Percentiles rank a stretch among this genome's conserved stretches.
Conservation (phyloP, 495 filamentous ascomycete genomes). For the Chaetomium tenue region DNA sequence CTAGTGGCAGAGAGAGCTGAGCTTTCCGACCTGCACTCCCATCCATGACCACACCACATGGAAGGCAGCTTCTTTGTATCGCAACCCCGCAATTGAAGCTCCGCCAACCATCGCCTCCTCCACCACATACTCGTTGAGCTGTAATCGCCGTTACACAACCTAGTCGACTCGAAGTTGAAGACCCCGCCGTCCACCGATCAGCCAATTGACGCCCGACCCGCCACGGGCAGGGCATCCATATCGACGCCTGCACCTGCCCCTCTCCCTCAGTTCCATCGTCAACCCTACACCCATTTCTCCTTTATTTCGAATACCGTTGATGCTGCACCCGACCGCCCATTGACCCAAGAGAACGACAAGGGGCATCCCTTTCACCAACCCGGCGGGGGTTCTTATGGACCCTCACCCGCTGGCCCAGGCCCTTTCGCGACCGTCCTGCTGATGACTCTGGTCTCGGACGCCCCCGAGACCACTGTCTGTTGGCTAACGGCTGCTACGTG, state of each 20-base stretch:
- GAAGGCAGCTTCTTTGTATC: conserved; percentile 32
- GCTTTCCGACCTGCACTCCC: conserved; percentile 7
- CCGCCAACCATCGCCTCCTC: conserved; percentile 29
- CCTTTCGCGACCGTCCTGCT: conserved; percentile 60
- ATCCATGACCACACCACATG: conserved; percentile 7
- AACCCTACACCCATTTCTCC: conserved; percentile 6
- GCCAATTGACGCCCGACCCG: conserved; percentile 30
- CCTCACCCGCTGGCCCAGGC: conserved; percentile 52
- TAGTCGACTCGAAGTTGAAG: conserved; percentile 9
- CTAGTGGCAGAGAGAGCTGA: conserved; percentile 21
- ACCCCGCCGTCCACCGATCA: conserved; percentile 23
- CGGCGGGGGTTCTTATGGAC: conserved; percentile 57
- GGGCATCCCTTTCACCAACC: conserved; percentile 7
- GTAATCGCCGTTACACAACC: conserved; percentile 23
- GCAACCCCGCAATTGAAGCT: conserved; percentile 39
- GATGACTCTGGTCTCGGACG: conserved; percentile 52
- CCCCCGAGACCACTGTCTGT: conserved; percentile 46
- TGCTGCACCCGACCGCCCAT: conserved; percentile 1
- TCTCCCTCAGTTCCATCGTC: conserved; percentile 1
- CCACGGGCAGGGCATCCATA: conserved; percentile 13
- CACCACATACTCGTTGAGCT: not conserved
- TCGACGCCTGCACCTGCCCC: conserved; percentile 12
- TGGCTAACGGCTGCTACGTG: conserved; percentile 37
- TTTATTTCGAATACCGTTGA: not conserved
- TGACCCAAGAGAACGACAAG: conserved; percentile 8